Evolutionary conservation across 345 rosid species (phyloP), one percentile per base, ranked within the genome.

Genomic region (Barbarea vulgaris): DNA sequence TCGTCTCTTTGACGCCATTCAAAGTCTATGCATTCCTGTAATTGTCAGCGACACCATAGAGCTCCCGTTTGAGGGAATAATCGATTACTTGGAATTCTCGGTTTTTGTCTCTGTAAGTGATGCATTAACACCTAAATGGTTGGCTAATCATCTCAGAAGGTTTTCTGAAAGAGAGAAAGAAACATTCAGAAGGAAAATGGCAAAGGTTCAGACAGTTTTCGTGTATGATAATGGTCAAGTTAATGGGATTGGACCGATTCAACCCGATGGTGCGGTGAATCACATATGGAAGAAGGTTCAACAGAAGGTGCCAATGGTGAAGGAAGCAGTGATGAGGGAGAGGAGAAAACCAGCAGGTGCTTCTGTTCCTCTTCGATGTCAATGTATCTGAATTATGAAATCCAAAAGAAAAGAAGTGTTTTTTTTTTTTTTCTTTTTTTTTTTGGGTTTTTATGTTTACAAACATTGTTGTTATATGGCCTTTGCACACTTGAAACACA

Each of bases 1-100:
- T 75, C 85, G 97, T 53, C 93, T 95, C 64, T 95, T 95, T 39
- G 97, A 95, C 79, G 99, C 99, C 79, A 82, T 95, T 54, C 97
- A 88, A 78, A 95, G 98, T 78, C 91, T 95, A 4, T 95, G 99
- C 73, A 90, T 92, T 54, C 99, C 98, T 24, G 91, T 95, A 61
- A 83, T 95, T 39, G 85, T 92, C 63, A 95, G 98, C 3, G 98
- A 95, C 80, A 79, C 77, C 76, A 88, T 92, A 11, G 98, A 87
- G 85, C 97, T 95, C 13, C 99, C 97, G 0, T 95, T 87, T 39
- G 99, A 95, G 69, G 99, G 99, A 55, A 89, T 81, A 64, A 66
- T 90, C 15, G 96, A 90, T 75, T 95, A 88, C 77, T 80, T 85
- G 0, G 89, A 86, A 39, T 92, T 92, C 81, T 86, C 96, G 4